Base-by-base conservation (phyloP, 2,329 filamentous ascomycete genomes). In the Penicillium sp. region DNA sequence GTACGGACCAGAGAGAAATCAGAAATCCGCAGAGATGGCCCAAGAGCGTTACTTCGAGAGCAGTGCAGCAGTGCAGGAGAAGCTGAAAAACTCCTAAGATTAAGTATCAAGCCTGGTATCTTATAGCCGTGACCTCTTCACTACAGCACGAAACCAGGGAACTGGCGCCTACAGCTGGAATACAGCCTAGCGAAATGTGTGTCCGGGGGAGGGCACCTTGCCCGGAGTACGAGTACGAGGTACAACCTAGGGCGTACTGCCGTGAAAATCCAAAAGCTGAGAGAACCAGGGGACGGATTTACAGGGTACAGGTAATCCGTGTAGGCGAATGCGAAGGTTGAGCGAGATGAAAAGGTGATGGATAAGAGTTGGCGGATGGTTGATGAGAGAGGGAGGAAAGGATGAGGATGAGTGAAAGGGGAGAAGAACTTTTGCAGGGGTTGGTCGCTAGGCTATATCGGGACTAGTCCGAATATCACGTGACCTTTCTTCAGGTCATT, bases 121-220 rank as follows among this genome's bases (percentile, higher is more conserved):
- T 58, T 60, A 58, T 57, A 56, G 53, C 46, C 36, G 48, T 57
- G 55, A 55, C 61, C 56, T 64, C 58, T 62, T 64, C 66, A 66
- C 67, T 69, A 69, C 66, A 58, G 66, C 61, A 60, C 61, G 53
- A 61, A 56, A 51, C 54, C 51, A 58, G 57, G 54, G 55, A 55
- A 53, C 50, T 60, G 59, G 58, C 58, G 60, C 65, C 64, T 68
- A 68, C 65, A 67, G 65, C 65, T 65, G 63, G 52, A 57, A 66
- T 64, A 67, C 62, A 64, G 64, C 59, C 60, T 65, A 68, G 62
- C 57, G 63, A 62, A 50, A 50, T 58, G 50, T 51, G 60, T 53
- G 57, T 53, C 59, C 41, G 42, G 39, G 27, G 39, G 58, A 56
- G 53, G 51, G 49, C 47, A 51, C 49, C 51, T 52, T 55, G 55